These are phyloP conservation scores for Tetraselmis chui DNA, from an alignment of 139 green algal species.

Conservation along the genomic window DNA sequence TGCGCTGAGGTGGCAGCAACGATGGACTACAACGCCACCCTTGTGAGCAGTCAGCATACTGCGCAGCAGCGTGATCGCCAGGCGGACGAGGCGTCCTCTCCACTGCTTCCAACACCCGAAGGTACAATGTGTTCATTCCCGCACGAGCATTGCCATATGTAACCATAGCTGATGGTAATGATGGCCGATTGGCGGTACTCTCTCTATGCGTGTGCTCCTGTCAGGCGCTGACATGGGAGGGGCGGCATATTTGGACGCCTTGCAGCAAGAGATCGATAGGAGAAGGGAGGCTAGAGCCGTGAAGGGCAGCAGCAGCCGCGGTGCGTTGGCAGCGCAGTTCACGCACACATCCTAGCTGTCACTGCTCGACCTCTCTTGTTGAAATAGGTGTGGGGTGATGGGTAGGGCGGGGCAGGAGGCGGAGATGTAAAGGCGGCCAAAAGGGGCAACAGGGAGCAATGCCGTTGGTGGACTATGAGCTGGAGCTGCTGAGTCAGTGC, in stretches of 20 bases:
- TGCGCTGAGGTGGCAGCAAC: background rate
- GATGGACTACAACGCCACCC: background rate
- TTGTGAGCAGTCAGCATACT: background rate
- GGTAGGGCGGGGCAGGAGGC: background rate
- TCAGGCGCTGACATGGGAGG: background rate
- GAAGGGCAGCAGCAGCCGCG: background rate
- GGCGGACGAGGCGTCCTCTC: too few relatives aligned
- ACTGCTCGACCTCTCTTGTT: background rate
- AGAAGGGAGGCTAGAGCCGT: background rate
- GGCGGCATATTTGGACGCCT: background rate
- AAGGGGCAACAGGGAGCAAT: background rate
- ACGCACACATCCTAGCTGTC: background rate
- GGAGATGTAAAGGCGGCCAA: background rate
- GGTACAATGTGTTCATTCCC: too few relatives aligned
- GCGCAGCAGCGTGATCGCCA: background rate
- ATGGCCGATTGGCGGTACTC: too few relatives aligned
- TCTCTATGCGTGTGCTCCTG: too few relatives aligned
- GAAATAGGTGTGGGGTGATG: background rate
- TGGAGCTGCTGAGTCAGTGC: background rate
- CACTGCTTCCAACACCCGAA: too few relatives aligned
- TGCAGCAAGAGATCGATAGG: background rate
- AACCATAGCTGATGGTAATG: too few relatives aligned
- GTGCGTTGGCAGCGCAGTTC: background rate
- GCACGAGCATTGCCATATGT: too few relatives aligned
- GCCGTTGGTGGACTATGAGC: background rate